These are phyloP conservation scores for Colletotrichum agaves DNA, from an alignment of 2,329 filamentous ascomycete species.

Conservation along the genomic window DNA sequence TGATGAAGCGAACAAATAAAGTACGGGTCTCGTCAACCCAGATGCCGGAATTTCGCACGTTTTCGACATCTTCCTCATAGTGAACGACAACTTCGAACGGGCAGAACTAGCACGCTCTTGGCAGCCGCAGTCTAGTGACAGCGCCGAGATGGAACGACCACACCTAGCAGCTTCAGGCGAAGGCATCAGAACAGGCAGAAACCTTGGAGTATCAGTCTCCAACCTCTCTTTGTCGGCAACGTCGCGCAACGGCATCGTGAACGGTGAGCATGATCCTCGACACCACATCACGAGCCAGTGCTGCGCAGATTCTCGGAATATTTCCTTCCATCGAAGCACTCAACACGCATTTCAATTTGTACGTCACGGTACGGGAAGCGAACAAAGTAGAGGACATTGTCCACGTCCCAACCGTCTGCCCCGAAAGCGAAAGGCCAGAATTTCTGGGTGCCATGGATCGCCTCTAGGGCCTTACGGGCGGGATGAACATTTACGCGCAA, in stretches of 20 bases:
- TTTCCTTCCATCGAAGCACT: conserved; percentile 3
- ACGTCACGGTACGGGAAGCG: not conserved
- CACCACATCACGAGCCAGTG: not conserved
- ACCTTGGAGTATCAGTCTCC: no score
- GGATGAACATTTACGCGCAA: not conserved
- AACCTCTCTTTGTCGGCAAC: not conserved
- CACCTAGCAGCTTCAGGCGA: conserved; percentile 1
- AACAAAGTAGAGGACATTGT: not conserved
- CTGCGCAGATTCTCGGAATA: not conserved
- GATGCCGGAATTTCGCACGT: not conserved
- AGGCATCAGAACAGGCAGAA: not conserved
- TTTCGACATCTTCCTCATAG: not conserved
- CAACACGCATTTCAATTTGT: not conserved
- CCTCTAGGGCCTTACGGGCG: not conserved
- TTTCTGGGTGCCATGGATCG: conserved; percentile 4
- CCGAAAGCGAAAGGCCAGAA: not conserved
- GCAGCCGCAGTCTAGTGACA: conserved; percentile 2
- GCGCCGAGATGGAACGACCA: conserved; percentile 3
- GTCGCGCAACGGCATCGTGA: not conserved
- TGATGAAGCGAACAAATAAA: not conserved
- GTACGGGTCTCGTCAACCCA: no score
- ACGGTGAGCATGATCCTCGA: conserved; percentile 13
- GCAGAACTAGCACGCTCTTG: not conserved
- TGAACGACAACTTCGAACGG: no score
- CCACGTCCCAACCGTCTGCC: conserved; percentile 6